Percentiles rank a stretch among this genome's conserved stretches.
These are phyloP conservation scores for Aspergillus sp. DNA, from an alignment of 2,329 filamentous ascomycete genomes.

Conservation along the genomic window DNA sequence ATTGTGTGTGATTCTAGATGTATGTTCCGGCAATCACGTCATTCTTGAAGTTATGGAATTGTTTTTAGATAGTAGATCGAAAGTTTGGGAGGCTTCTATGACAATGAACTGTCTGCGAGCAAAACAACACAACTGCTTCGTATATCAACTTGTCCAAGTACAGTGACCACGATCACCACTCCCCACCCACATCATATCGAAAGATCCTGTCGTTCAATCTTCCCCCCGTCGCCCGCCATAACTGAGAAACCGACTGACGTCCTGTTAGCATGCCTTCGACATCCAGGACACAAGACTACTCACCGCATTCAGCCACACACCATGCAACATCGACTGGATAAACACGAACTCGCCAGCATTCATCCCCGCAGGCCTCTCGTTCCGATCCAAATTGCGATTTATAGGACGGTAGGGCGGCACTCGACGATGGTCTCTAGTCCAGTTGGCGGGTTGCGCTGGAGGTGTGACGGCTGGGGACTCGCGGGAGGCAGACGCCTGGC, in stretches of 20 bases:
- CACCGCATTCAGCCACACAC: constrained; percentile 44
- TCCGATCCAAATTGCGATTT: constrained; percentile 43
- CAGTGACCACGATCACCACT: constrained; percentile 38
- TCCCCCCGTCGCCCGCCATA: constrained; percentile 54
- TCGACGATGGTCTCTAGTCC: constrained; percentile 49
- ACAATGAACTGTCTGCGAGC: background rate
- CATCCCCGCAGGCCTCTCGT: constrained; percentile 44
- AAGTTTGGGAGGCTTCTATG: background rate
- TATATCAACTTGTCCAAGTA: background rate
- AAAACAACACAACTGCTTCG: background rate
- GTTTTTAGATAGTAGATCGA: too few relatives aligned
- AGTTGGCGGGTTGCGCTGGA: constrained; percentile 29
- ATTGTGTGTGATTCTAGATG: too few relatives aligned
- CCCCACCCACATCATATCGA: constrained; percentile 55
- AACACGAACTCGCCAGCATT: constrained; percentile 48
- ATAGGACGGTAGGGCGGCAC: constrained; percentile 50
- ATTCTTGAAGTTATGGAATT: too few relatives aligned
- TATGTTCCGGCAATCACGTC: too few relatives aligned
- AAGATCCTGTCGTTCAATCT: constrained; percentile 50
- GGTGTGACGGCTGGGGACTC: background rate
- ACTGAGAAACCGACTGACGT: constrained; percentile 38
- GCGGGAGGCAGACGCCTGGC: background rate
- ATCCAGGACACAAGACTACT: background rate
- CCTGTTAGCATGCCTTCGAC: background rate
- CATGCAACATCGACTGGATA: constrained; percentile 52